Evolutionary conservation across 768 basidiomycete genomes (phyloP).

Genomic region (Galerina sulciceps): DNA sequence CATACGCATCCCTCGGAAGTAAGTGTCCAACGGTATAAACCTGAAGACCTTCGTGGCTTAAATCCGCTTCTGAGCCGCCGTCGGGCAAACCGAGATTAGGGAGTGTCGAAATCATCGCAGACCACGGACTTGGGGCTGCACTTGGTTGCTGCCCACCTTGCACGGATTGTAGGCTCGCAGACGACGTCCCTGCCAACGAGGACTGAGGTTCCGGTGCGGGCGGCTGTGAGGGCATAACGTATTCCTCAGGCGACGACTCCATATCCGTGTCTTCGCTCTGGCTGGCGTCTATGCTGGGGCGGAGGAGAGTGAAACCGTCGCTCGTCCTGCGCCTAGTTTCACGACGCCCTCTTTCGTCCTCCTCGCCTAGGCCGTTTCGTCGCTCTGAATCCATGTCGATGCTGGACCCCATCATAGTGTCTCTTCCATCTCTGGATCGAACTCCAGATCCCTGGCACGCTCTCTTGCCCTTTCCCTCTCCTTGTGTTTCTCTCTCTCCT

Average conservation of each 20-base stretch:
- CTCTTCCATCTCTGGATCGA: neutral
- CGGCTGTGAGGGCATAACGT: slow-evolving; percentile 7
- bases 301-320: neutral
- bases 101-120: slow-evolving; percentile 13
- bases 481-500: slow-evolving; percentile 9
- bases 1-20: slow-evolving; percentile 52
- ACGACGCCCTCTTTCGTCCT: neutral
- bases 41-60: slow-evolving; percentile 69
- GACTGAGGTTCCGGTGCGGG: neutral
- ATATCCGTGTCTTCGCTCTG: neutral
- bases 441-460: neutral
- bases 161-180: slow-evolving; percentile 5
- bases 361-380: neutral
- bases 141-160: slow-evolving; percentile 5
- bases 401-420: neutral
- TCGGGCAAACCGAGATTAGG: neutral
- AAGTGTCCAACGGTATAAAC: slow-evolving; percentile 84
- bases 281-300: neutral
- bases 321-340: slow-evolving; percentile 5
- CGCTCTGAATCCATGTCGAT: too few relatives aligned
- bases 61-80: slow-evolving; percentile 3
- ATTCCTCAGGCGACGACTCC: slow-evolving; percentile 8
- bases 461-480: neutral
- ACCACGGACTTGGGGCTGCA: slow-evolving; percentile 15
- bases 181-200: neutral